Evolutionary conservation across 148 eudicot species (phyloP).

Genomic region (Nyssa sinensis): DNA sequence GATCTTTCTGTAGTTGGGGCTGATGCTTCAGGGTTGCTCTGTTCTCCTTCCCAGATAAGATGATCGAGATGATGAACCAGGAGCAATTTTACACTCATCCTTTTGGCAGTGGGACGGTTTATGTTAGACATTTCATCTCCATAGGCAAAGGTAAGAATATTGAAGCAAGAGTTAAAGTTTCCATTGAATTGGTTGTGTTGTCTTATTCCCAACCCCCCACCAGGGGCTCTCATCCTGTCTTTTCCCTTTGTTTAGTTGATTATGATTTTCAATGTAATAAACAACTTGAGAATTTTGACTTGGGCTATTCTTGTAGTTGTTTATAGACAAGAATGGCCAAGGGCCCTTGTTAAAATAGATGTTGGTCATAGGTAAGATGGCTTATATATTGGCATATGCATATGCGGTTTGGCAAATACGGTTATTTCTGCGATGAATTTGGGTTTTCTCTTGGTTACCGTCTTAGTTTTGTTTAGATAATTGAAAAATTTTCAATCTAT

Average conservation of each 20-base stretch:
- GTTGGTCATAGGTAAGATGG: conserved; percentile 24
- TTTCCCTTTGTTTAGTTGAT: conserved; percentile 14
- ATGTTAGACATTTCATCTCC: neutral
- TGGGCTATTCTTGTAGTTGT: conserved; percentile 37
- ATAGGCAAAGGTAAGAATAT: conserved; percentile 28
- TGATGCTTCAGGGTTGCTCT: conserved; percentile 94
- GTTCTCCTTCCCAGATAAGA: conserved; percentile 81
- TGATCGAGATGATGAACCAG: conserved; percentile 32
- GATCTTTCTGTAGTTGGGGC: conserved; percentile 76
- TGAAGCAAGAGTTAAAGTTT: conserved; percentile 11
- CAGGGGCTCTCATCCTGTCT: neutral
- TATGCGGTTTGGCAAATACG: conserved; percentile 11
- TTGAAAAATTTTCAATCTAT: neutral
- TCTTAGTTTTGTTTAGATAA: conserved; percentile 8
- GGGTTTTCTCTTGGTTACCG: neutral
- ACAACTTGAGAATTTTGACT: conserved; percentile 36
- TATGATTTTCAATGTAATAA: conserved; percentile 40
- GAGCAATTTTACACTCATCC: conserved; percentile 3
- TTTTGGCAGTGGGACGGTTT: conserved; percentile 10
- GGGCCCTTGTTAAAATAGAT: conserved; percentile 26
- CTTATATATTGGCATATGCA: conserved; percentile 20
- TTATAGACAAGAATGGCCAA: conserved; percentile 34
- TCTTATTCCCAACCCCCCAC: conserved; percentile 14
- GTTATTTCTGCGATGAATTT: neutral
- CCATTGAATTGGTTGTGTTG: conserved; percentile 21